Evolutionary conservation across 768 basidiomycete species (phyloP).

Genomic region (Psilocybe sp.): DNA sequence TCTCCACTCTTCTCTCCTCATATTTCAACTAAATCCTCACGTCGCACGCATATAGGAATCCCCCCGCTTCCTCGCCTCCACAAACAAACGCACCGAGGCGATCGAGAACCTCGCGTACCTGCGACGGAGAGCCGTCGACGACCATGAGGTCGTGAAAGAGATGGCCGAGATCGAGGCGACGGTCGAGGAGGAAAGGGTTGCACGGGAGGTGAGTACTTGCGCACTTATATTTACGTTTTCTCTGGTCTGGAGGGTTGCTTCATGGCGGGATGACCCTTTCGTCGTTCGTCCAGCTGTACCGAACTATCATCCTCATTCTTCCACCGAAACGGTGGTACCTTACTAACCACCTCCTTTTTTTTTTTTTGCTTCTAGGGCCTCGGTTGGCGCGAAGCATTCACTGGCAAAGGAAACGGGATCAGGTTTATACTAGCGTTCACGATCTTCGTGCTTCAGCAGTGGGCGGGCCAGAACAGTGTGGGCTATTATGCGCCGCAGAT

Average conservation of each 20-base stretch:
- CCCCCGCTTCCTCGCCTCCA: constrained; percentile 72
- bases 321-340: too few relatives aligned
- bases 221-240: too few relatives aligned
- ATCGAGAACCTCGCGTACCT: constrained; percentile 62
- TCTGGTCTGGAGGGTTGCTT: too few relatives aligned
- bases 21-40: neutral
- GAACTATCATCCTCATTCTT: too few relatives aligned
- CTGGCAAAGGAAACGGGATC: constrained; percentile 79
- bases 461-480: constrained; percentile 83
- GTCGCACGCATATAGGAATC: constrained; percentile 49
- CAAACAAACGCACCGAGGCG: constrained; percentile 53
- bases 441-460: constrained; percentile 81
- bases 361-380: constrained; percentile 36
- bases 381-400: constrained; percentile 67
- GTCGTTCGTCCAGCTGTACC: too few relatives aligned
- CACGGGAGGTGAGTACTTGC: constrained; percentile 30
- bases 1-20: too few relatives aligned
- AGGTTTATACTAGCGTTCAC: constrained; percentile 84
- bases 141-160: constrained; percentile 49
- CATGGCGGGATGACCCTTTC: too few relatives aligned
- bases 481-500: too few relatives aligned
- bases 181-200: constrained; percentile 67
- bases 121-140: constrained; percentile 40
- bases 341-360: too few relatives aligned
- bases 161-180: constrained; percentile 82